These are phyloP conservation scores for Ailanthus altissimus DNA, from an alignment of 345 rosid species.

Conservation along the genomic window DNA sequence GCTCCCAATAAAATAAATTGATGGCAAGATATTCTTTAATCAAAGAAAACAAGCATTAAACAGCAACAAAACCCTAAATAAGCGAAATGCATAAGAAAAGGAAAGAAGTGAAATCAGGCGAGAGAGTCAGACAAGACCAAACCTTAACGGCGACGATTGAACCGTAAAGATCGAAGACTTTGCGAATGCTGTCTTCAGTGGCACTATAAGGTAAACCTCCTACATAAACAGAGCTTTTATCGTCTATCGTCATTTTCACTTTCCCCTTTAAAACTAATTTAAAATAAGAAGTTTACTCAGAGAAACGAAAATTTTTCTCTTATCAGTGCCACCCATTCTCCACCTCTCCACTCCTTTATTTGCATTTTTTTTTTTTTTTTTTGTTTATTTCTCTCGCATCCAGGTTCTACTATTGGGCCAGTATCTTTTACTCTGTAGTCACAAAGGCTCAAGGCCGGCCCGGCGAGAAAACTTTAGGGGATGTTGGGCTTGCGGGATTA, in stretches of 20 bases:
- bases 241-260: slow-evolving; percentile 76
- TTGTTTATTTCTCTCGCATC: no score
- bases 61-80: slow-evolving; percentile 9
- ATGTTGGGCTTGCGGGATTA: no score
- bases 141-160: slow-evolving; percentile 76
- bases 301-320: no score
- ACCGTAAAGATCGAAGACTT: slow-evolving; percentile 65
- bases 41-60: background rate
- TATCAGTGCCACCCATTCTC: no score
- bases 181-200: slow-evolving; percentile 65
- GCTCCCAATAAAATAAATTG: background rate
- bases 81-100: background rate
- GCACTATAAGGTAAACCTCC: slow-evolving; percentile 83
- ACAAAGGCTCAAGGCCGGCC: no score
- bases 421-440: no score
- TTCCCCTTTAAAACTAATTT: background rate
- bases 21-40: background rate
- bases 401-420: no score
- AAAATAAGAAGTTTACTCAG: background rate
- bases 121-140: background rate
- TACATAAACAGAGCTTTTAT: slow-evolving; percentile 76
- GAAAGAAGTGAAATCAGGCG: background rate
- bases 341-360: no score
- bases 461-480: no score
- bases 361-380: no score